Evolutionary conservation across 345 rosid genomes (phyloP).

Genomic region (Melaleuca alternifolia): DNA sequence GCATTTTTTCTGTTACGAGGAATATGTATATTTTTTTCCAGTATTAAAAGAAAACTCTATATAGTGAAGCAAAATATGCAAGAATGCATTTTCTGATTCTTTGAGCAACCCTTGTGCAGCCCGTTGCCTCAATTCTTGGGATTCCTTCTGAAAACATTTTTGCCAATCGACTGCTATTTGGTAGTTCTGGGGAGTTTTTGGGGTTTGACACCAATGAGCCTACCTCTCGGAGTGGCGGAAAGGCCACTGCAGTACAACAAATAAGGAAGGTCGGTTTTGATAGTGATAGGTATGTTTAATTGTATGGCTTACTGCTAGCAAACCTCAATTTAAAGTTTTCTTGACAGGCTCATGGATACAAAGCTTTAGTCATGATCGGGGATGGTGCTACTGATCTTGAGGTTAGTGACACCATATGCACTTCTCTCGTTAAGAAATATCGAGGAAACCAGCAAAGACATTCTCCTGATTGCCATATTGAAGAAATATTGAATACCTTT

Average conservation of each 20-base stretch:
- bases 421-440: neutral
- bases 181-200: conserved; percentile 56
- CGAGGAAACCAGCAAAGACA: neutral
- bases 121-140: conserved; percentile 79
- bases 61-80: neutral
- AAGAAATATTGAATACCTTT: neutral
- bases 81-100: neutral
- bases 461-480: neutral
- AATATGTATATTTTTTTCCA: neutral
- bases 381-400: conserved; percentile 99
- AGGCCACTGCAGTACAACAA: conserved; percentile 84
- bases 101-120: conserved; percentile 31
- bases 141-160: conserved; percentile 73
- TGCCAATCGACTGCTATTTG: conserved; percentile 80
- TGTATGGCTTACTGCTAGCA: neutral
- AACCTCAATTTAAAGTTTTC: neutral
- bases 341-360: conserved; percentile 57
- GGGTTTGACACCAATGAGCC: conserved; percentile 85
- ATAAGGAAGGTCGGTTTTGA: conserved; percentile 46
- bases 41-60: neutral
- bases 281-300: neutral
- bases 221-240: conserved; percentile 96
- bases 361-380: conserved; percentile 82
- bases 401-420: conserved; percentile 24
- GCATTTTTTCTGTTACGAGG: neutral